Percentiles rank a stretch among this genome's conserved stretches.
phyloP scores from a whole-genome alignment of 2,329 filamentous ascomycete genomes.

The Colletotrichum horii region DNA sequence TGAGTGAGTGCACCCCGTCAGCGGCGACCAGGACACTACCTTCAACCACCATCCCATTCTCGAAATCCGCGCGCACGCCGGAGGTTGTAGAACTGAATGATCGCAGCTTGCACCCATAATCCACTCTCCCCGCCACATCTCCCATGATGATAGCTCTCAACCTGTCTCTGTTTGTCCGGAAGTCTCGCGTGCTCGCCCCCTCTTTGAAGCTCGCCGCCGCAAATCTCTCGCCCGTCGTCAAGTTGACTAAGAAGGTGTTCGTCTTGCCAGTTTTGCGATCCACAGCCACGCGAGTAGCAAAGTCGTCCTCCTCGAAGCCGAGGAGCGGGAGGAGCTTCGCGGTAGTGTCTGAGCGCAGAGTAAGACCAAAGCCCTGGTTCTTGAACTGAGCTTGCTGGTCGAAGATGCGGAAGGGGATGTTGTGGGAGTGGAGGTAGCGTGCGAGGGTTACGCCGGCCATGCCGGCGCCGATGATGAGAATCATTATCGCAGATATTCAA shows the following conservation, averaged over 20 bases:
- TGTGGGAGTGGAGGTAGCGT: background rate
- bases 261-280: background rate
- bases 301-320: background rate
- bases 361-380: background rate
- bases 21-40: background rate
- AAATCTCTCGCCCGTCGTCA: background rate
- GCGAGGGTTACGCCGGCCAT: background rate
- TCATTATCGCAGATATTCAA: background rate
- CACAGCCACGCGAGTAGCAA: background rate
- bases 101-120: background rate
- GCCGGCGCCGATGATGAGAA: background rate
- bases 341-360: background rate
- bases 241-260: background rate
- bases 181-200: background rate
- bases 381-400: background rate
- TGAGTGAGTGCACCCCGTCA: background rate
- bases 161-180: background rate
- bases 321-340: background rate
- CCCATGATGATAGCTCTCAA: background rate
- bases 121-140: accelerated
- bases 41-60: background rate
- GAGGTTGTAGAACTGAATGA: accelerated
- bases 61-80: background rate
- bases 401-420: background rate
- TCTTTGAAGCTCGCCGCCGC: background rate